Conservation (phyloP, 2,329 filamentous ascomycete species). For the Cercospora sojina region DNA sequence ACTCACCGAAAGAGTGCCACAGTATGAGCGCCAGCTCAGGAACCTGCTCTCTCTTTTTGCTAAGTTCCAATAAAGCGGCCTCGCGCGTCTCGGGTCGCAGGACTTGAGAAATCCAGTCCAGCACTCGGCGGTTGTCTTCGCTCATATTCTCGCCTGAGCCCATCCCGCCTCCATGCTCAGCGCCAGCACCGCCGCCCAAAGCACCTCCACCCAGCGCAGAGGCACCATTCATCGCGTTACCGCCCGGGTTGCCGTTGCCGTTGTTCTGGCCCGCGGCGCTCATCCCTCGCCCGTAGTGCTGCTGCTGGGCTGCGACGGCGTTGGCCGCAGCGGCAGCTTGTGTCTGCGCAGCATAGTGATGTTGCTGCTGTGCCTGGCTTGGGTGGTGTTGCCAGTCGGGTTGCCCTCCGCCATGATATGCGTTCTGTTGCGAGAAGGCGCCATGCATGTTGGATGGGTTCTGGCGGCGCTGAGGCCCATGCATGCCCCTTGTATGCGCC, state of each 20-base stretch:
- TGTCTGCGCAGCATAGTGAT: constrained; percentile 38
- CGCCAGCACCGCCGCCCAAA: constrained; percentile 20
- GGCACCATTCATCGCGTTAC: constrained; percentile 20
- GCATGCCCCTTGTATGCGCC: constrained; percentile 10
- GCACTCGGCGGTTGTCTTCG: constrained; percentile 89
- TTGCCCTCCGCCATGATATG: constrained; percentile 18
- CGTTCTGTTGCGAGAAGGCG: constrained; percentile 15
- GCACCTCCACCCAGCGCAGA: constrained; percentile 20
- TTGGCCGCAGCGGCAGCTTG: constrained; percentile 46
- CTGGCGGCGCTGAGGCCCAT: constrained; percentile 11
- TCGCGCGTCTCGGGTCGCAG: constrained; percentile 85
- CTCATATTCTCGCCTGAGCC: constrained; percentile 39
- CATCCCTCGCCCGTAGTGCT: constrained; percentile 35
- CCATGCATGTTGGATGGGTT: constrained; percentile 14
- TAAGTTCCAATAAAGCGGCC: constrained; percentile 87
- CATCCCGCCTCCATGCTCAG: constrained; percentile 34
- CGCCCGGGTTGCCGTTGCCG: constrained; percentile 25
- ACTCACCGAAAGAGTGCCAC: constrained; percentile 95
- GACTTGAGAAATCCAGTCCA: constrained; percentile 88
- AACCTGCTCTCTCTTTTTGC: constrained; percentile 98
- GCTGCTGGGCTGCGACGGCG: constrained; percentile 42
- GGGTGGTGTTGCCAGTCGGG: constrained; percentile 68
- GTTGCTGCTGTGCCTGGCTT: constrained; percentile 59
- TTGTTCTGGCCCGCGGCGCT: constrained; percentile 40
- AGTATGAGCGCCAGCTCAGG: constrained; percentile 93